A percentile compares a stretch with the other conserved stretches of the same genome.
These are phyloP conservation scores for Buxus sempervirens DNA, from an alignment of 164 flowering plant genomes.

Conservation along the genomic window DNA sequence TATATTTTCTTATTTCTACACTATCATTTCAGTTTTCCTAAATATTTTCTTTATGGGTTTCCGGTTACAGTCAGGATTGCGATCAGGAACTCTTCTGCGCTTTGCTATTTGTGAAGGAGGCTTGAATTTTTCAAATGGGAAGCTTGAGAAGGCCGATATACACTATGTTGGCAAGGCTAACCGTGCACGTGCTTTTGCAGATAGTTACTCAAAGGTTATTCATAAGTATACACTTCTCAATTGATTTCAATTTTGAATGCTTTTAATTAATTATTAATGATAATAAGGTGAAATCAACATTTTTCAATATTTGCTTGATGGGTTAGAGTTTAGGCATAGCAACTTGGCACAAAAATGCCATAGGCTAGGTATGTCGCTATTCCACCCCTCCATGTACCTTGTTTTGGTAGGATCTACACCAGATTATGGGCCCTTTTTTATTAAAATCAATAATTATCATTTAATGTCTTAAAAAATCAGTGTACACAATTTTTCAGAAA, in stretches of 20 bases:
- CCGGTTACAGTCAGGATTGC: conserved; percentile 52
- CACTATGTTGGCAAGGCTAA: conserved; percentile 64
- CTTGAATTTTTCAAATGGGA: conserved; percentile 66
- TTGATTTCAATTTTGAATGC: neutral
- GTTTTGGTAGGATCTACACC: too few relatives aligned
- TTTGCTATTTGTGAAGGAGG: conserved; percentile 75
- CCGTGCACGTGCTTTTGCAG: conserved; percentile 88
- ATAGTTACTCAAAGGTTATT: conserved; percentile 90
- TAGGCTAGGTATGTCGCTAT: too few relatives aligned
- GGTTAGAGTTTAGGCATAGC: too few relatives aligned
- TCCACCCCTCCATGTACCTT: too few relatives aligned
- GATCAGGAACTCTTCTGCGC: conserved; percentile 59
- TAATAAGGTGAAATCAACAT: neutral
- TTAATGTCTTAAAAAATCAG: neutral
- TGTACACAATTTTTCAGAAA: neutral
- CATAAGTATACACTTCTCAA: neutral
- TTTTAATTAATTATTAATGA: neutral
- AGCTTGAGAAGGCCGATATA: conserved; percentile 77
- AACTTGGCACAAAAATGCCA: too few relatives aligned
- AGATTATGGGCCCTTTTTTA: too few relatives aligned
- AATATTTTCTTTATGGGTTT: neutral
- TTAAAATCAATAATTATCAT: neutral
- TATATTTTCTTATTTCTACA: neutral
- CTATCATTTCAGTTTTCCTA: neutral
- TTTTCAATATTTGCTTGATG: too few relatives aligned